phyloP scores from a whole-genome alignment of 75 land plant genomes.

The Chamaecyparis obtusa region DNA sequence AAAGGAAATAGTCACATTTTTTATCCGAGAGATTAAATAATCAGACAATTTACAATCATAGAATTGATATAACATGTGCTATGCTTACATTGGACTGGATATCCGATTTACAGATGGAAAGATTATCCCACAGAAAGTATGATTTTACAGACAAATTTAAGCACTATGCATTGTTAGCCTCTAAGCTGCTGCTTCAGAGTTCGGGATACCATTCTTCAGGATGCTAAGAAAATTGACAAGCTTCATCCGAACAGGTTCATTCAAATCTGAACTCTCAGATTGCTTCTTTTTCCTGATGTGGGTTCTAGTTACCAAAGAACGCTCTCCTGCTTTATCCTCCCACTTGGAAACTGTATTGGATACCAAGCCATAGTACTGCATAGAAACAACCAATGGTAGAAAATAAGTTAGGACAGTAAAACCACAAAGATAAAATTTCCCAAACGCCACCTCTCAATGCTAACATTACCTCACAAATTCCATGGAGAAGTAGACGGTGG shows the following conservation, averaged over 20 bases:
- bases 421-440: not conserved
- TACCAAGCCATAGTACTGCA: slow-evolving; percentile 59
- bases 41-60: not conserved
- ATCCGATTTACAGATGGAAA: not conserved
- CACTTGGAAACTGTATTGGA: slow-evolving; percentile 38
- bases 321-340: slow-evolving; percentile 19
- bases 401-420: not conserved
- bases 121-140: not conserved
- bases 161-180: not conserved
- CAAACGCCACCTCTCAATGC: not conserved
- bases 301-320: slow-evolving; percentile 39
- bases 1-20: not conserved
- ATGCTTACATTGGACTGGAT: not conserved
- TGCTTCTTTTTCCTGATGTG: slow-evolving; percentile 36
- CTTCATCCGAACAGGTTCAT: slow-evolving; percentile 40
- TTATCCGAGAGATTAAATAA: not conserved
- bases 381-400: not conserved
- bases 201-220: slow-evolving; percentile 38
- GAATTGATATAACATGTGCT: not conserved
- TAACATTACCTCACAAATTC: slow-evolving; percentile 75
- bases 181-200: slow-evolving; percentile 10
- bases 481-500: slow-evolving; percentile 84
- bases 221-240: slow-evolving; percentile 44
- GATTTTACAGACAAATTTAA: not conserved
- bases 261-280: slow-evolving; percentile 6